Evolutionary conservation across 768 basidiomycete species (phyloP).

Genomic region (Termitomyces sp.): DNA sequence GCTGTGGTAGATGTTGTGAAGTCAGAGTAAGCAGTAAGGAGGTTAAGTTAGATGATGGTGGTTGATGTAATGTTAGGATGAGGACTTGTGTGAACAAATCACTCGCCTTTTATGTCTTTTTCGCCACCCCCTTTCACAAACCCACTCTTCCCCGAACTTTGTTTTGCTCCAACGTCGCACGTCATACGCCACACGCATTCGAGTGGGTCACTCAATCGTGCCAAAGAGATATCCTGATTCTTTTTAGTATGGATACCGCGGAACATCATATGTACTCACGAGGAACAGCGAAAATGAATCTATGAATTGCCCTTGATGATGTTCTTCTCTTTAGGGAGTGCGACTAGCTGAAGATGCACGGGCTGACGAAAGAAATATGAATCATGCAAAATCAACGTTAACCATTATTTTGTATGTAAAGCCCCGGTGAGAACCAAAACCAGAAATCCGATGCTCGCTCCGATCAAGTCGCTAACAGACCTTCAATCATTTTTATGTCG

Average conservation of each 20-base stretch:
- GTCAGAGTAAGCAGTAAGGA: not conserved
- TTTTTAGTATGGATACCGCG: too few species aligned
- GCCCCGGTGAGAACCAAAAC: too few species aligned
- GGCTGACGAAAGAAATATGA: not conserved
- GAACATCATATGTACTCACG: not conserved
- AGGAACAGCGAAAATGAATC: not conserved
- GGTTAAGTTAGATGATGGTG: not conserved
- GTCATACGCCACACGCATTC: not conserved
- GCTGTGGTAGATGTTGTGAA: not conserved
- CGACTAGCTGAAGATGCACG: not conserved
- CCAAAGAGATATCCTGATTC: not conserved
- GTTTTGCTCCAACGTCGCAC: not conserved
- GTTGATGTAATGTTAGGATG: constrained; percentile 3
- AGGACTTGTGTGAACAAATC: not conserved
- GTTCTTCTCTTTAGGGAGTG: not conserved
- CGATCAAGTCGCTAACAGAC: not conserved
- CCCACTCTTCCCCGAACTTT: not conserved
- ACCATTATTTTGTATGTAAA: not conserved
- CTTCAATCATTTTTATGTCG: too few species aligned
- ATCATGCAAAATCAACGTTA: not conserved
- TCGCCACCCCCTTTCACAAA: not conserved
- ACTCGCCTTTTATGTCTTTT: constrained; percentile 4
- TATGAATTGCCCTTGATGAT: not conserved
- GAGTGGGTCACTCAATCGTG: not conserved
- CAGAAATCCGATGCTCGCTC: not conserved